Evolutionary conservation across 345 rosid species (phyloP).

Genomic region (Streptanthus diversifolius): DNA sequence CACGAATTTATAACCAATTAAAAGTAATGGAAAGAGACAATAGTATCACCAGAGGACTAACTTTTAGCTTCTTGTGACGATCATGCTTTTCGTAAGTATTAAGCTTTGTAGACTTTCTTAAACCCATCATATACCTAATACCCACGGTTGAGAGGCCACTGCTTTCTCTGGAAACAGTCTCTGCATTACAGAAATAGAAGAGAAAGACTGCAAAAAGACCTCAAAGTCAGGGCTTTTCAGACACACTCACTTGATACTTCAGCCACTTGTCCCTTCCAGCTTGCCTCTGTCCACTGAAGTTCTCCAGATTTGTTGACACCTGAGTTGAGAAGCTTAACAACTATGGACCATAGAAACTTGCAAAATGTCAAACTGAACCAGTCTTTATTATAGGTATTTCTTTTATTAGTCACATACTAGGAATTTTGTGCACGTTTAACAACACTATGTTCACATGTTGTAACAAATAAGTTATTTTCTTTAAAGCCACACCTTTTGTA

Average conservation of each 20-base stretch:
- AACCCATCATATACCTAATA: conserved; percentile 54
- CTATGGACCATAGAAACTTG: not conserved
- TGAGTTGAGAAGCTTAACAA: not conserved
- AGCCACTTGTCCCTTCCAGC: conserved; percentile 36
- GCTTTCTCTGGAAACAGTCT: conserved; percentile 35
- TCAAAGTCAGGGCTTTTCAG: not conserved
- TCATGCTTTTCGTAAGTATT: conserved; percentile 22
- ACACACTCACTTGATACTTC: conserved; percentile 41
- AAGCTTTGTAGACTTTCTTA: conserved; percentile 43
- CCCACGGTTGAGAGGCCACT: conserved; percentile 40
- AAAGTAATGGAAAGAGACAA: not conserved
- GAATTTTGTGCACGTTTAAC: too few relatives aligned
- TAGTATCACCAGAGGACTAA: conserved; percentile 33
- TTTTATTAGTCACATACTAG: not conserved
- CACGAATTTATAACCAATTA: too few relatives aligned
- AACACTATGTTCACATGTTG: too few relatives aligned
- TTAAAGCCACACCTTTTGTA: conserved; percentile 17
- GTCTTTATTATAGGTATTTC: not conserved
- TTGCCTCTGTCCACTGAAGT: conserved; percentile 37
- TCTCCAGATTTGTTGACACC: conserved; percentile 35
- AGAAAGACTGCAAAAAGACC: not conserved
- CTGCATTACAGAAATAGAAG: conserved; percentile 34
- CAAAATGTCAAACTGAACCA: not conserved
- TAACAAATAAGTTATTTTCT: not conserved
- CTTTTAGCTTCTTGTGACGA: conserved; percentile 46